Evolutionary conservation across 2,329 filamentous ascomycete genomes (phyloP).

Genomic region (Aspergillus sergii): DNA sequence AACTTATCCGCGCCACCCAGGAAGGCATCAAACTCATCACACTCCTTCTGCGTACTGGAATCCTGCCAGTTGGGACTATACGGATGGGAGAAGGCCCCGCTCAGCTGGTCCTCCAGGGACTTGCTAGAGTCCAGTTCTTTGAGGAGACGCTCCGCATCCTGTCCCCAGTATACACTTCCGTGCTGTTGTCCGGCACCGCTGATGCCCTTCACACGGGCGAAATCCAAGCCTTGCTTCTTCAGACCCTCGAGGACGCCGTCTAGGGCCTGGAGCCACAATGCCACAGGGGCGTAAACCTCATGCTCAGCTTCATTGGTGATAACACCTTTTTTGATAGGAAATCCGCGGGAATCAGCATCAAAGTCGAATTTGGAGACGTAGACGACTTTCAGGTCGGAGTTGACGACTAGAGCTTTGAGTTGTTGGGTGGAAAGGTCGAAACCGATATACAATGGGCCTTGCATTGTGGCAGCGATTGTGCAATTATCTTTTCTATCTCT

Average conservation of each 20-base stretch:
- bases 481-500: not conserved
- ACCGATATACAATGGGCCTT: constrained; percentile 76
- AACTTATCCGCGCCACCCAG: constrained; percentile 69
- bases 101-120: constrained; percentile 72
- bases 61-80: constrained; percentile 98
- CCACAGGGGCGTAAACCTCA: constrained; percentile 90
- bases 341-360: constrained; percentile 77
- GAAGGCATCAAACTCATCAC: constrained; percentile 78
- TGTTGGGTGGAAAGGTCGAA: constrained; percentile 98
- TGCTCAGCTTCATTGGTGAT: constrained; percentile 77
- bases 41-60: constrained; percentile 88
- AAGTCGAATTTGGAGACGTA: constrained; percentile 93
- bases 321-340: constrained; percentile 86
- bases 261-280: constrained; percentile 91
- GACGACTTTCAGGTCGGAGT: constrained; percentile 76
- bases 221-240: constrained; percentile 68
- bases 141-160: constrained; percentile 67
- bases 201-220: constrained; percentile 75
- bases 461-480: constrained; percentile 37
- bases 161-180: constrained; percentile 92
- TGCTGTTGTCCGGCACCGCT: constrained; percentile 96
- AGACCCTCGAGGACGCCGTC: constrained; percentile 81
- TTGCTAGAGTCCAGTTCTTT: constrained; percentile 60
- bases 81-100: constrained; percentile 74
- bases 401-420: constrained; percentile 88